Evolutionary conservation across 768 basidiomycete genomes (phyloP), one percentile per base, ranked within the genome.

Genomic region (Cytidiella melzeri): DNA sequence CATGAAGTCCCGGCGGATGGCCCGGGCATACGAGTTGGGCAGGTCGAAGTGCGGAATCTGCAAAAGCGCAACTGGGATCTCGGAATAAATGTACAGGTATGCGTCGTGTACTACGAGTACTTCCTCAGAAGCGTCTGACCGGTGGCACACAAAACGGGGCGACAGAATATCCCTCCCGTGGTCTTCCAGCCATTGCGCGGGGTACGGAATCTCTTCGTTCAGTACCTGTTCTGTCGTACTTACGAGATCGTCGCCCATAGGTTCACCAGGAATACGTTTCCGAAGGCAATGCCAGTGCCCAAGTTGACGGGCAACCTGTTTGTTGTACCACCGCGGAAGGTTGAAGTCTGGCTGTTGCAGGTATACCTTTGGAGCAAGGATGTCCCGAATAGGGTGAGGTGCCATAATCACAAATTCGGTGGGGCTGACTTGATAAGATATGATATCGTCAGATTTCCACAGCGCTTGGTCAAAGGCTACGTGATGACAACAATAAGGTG

Each of bases 281-380:
- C 28, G 5, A 5, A 11, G 34, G 24, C 49, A 50, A 4, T 5
- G 5, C 4, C 30, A 19, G 18, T 50, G 49, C 6, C 40, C 47
- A 15, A 43, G 18, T 9, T n/a, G 19, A 3, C 34, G 3, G 42
- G 4, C 5, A 50, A 50, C 18, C 20, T 19, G 3, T 23, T 27
- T n/a, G n/a, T n/a, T n/a, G n/a, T n/a, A n/a, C n/a, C n/a, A n/a
- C n/a, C n/a, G n/a, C n/a, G n/a, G n/a, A 7, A 50, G 21, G 42
- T 50, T 38, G 36, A 50, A 50, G 28, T 44, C 38, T 9, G 42
- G 23, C 23, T 43, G 15, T n/a, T 23, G 4, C 18, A 38, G 11
- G 13, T 4, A 12, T 3, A 3, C 3, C 13, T 4, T 5, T 4
- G 26, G 5, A 50, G n/a, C 38, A n/a, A 34, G 4, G 9, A 50